These are phyloP conservation scores for Lithospermum erythrorhizon DNA, from an alignment of 257 asterid species.

Conservation along the genomic window DNA sequence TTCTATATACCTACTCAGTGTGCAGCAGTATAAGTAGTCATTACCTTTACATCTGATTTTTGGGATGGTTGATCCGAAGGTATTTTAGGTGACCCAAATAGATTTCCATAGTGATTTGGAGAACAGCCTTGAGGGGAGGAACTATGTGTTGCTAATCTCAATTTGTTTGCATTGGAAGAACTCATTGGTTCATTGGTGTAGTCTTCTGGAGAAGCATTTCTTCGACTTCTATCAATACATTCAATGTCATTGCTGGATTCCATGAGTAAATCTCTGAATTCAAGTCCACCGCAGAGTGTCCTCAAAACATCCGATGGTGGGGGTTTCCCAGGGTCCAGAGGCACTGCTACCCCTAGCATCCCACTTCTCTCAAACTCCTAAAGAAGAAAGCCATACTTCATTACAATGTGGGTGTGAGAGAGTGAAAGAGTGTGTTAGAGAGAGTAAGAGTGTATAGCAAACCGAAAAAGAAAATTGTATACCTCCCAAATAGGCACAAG, in stretches of 20 bases:
- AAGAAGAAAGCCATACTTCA: slow-evolving; percentile 17
- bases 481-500: slow-evolving; percentile 97
- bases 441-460: neutral
- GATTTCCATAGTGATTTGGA: slow-evolving; percentile 25
- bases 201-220: slow-evolving; percentile 25
- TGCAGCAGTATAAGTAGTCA: slow-evolving; percentile 1
- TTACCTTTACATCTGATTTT: slow-evolving; percentile 54
- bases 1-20: slow-evolving; percentile 1
- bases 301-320: slow-evolving; percentile 56
- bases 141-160: slow-evolving; percentile 22
- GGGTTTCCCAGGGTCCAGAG: slow-evolving; percentile 55
- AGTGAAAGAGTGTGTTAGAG: neutral
- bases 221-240: slow-evolving; percentile 28
- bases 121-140: slow-evolving; percentile 28
- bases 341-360: slow-evolving; percentile 32
- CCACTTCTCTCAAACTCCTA: slow-evolving; percentile 77
- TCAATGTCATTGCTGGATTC: slow-evolving; percentile 29
- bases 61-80: slow-evolving; percentile 27
- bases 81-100: slow-evolving; percentile 15
- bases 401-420: slow-evolving; percentile 1
- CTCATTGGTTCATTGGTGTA: slow-evolving; percentile 22
- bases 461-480: slow-evolving; percentile 19
- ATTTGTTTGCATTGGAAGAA: slow-evolving; percentile 22
- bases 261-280: slow-evolving; percentile 32
- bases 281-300: slow-evolving; percentile 50